Percentiles rank a stretch among this genome's conserved stretches.
Conservation (phyloP, 345 rosid species). For the Microcos paniculata region DNA sequence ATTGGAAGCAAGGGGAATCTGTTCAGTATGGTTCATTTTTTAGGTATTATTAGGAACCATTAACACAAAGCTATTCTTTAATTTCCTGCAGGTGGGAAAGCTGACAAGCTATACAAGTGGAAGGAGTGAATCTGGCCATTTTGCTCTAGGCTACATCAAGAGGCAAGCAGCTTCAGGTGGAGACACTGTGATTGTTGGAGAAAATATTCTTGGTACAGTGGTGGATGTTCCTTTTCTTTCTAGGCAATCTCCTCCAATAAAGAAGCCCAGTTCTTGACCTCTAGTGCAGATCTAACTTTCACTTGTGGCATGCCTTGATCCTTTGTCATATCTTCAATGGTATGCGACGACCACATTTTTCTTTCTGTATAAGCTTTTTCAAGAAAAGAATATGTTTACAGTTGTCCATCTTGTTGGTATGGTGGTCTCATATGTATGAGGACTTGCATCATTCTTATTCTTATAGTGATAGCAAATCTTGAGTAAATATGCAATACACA, state of each 20-base stretch:
- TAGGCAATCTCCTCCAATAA: constrained; percentile 46
- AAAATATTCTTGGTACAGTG: constrained; percentile 48
- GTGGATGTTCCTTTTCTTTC: constrained; percentile 65
- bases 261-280: constrained; percentile 42
- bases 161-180: constrained; percentile 50
- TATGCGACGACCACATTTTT: no score
- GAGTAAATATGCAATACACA: no score
- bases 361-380: no score
- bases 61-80: background rate
- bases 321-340: no score
- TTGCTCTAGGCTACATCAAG: constrained; percentile 82
- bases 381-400: no score
- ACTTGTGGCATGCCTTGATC: no score
- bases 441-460: no score
- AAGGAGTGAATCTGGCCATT: constrained; percentile 43
- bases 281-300: background rate
- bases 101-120: constrained; percentile 71
- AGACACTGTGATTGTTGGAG: constrained; percentile 56
- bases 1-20: constrained; percentile 10
- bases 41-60: background rate
- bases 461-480: no score
- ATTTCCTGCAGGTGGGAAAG: constrained; percentile 57
- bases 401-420: no score
- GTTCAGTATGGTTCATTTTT: constrained; percentile 27
- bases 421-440: no score